Evolutionary conservation across 106 monocot species (phyloP).

Genomic region (Posidonia australis): DNA sequence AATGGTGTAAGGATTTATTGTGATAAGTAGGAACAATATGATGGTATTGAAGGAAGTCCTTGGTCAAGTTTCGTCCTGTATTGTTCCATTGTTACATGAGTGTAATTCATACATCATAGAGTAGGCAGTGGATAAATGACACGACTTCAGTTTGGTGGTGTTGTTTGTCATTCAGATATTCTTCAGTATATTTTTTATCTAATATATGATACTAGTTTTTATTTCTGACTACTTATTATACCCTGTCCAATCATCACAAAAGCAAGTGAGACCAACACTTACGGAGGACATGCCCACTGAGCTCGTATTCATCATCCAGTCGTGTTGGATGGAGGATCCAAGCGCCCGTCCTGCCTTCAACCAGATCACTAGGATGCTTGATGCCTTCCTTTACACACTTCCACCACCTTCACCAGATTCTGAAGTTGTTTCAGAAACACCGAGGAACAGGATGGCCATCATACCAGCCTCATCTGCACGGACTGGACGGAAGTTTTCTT

Average conservation of each 20-base stretch:
- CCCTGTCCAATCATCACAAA: neutral
- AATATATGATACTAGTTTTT: neutral
- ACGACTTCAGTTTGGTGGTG: too few species aligned
- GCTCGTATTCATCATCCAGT: conserved; percentile 67
- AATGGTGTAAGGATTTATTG: too few species aligned
- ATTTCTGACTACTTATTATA: neutral
- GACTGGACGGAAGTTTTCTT: conserved; percentile 57
- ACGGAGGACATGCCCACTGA: conserved; percentile 65
- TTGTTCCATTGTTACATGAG: too few species aligned
- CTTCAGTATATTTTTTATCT: neutral
- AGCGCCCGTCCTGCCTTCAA: conserved; percentile 62
- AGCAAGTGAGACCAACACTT: conserved; percentile 66
- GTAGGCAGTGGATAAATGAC: too few species aligned
- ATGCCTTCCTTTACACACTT: conserved; percentile 49
- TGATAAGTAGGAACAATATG: too few species aligned
- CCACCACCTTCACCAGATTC: conserved; percentile 33
- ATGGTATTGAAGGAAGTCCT: too few species aligned
- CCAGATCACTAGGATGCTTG: conserved; percentile 80
- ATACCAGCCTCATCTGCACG: conserved; percentile 30
- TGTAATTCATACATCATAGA: too few species aligned
- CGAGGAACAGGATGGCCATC: conserved; percentile 17
- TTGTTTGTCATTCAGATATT: neutral
- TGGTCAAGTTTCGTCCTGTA: too few species aligned
- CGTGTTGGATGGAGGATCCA: conserved; percentile 93
- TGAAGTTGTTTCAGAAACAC: conserved; percentile 13